A percentile compares a stretch with the other conserved stretches of the same genome.
Evolutionary conservation across 176 grass and related monocot genomes (phyloP).

Genomic region (Phragmites australis): DNA sequence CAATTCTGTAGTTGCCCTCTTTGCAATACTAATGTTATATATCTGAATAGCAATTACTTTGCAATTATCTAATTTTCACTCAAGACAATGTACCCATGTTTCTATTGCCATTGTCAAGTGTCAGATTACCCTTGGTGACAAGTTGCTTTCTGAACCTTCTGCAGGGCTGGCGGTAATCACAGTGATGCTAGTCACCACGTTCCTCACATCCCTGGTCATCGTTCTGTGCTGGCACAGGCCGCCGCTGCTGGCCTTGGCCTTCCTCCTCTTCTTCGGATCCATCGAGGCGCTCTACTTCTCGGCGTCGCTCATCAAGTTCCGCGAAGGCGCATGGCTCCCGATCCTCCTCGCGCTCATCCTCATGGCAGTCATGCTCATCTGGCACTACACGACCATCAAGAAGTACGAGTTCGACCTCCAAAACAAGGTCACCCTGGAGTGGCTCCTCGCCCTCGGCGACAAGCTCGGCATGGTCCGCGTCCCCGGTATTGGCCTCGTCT

Average conservation of each 20-base stretch:
- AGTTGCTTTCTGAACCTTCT: conserved; percentile 15
- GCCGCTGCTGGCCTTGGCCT: conserved; percentile 66
- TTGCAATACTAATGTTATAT: no score
- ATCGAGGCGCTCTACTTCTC: conserved; percentile 92
- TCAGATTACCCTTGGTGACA: background rate
- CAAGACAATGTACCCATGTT: background rate
- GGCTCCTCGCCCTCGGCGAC: conserved; percentile 89
- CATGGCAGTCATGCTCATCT: conserved; percentile 80
- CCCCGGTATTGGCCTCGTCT: conserved; percentile 91
- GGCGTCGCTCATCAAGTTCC: conserved; percentile 96
- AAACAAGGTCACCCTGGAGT: conserved; percentile 94
- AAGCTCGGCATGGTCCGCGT: conserved; percentile 95
- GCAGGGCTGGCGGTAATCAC: conserved; percentile 95
- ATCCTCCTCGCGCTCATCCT: conserved; percentile 84
- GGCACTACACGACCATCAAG: conserved; percentile 94
- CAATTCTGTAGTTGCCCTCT: no score
- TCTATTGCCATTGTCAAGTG: background rate
- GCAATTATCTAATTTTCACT: no score
- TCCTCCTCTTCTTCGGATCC: conserved; percentile 88
- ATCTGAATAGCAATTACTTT: no score
- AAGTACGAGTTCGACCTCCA: conserved; percentile 96
- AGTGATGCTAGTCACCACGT: conserved; percentile 96
- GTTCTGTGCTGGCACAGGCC: conserved; percentile 86
- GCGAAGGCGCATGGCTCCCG: conserved; percentile 90
- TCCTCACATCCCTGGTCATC: conserved; percentile 87